Conservation (phyloP, 2,329 filamentous ascomycete species). For the Paracamarosporium sp. region DNA sequence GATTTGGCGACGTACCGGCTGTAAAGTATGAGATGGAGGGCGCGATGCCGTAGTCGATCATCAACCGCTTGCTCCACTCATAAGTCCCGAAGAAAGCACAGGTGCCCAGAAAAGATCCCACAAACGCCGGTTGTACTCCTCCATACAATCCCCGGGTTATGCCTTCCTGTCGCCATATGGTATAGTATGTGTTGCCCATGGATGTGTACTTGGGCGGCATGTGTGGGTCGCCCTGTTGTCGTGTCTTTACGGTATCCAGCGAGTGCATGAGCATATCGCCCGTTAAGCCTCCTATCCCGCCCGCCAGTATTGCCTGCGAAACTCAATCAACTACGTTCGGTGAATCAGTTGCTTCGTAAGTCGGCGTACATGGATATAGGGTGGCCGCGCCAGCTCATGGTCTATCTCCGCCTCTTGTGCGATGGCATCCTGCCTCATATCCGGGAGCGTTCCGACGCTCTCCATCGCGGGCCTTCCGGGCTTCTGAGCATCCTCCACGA, state of each 20-base stretch:
- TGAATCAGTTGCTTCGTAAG: neutral
- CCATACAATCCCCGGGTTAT: constrained; percentile 86
- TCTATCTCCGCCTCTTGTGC: constrained; percentile 40
- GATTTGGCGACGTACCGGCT: constrained; percentile 63
- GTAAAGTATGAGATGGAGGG: constrained; percentile 85
- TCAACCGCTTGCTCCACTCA: constrained; percentile 88
- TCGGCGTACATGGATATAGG: constrained; percentile 54
- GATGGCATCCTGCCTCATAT: constrained; percentile 21
- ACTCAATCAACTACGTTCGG: constrained; percentile 27
- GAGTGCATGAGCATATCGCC: constrained; percentile 99
- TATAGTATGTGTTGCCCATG: constrained; percentile 88
- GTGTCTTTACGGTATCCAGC: constrained; percentile 96
- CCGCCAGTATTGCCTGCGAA: constrained; percentile 87
- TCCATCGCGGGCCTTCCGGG: constrained; percentile 30
- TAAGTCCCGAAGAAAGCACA: constrained; percentile 96
- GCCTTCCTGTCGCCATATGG: constrained; percentile 92
- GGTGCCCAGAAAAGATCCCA: constrained; percentile 92
- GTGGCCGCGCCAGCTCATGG: constrained; percentile 53
- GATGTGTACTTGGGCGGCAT: constrained; percentile 92
- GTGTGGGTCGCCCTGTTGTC: constrained; percentile 94
- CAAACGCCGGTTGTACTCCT: constrained; percentile 88
- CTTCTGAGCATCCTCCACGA: constrained; percentile 47
- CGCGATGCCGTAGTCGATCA: constrained; percentile 84
- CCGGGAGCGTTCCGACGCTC: constrained; percentile 26
- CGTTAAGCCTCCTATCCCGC: constrained; percentile 88